These are phyloP conservation scores for Diaporthe ilicicola DNA, from an alignment of 2,329 filamentous ascomycete genomes.

Conservation along the genomic window DNA sequence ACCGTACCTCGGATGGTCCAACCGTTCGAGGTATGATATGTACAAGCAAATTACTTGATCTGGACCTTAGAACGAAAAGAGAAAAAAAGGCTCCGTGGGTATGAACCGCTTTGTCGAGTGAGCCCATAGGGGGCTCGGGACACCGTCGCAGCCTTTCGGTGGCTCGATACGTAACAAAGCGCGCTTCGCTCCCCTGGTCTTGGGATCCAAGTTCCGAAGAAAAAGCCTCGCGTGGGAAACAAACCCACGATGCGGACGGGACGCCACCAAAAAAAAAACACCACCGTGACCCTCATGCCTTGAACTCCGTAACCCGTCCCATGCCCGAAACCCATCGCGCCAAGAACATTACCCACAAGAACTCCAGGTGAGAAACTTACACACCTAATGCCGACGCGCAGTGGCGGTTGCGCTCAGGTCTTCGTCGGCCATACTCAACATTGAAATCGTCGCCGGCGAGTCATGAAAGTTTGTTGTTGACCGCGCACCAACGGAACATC, in stretches of 20 bases:
- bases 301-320: neutral
- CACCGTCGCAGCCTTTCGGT: neutral
- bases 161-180: neutral
- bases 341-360: neutral
- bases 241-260: too few relatives aligned
- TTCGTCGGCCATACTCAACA: neutral
- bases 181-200: neutral
- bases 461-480: too few relatives aligned
- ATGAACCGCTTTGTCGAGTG: neutral
- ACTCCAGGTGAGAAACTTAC: neutral
- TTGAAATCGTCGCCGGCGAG: neutral
- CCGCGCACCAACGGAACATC: too few relatives aligned
- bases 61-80: neutral
- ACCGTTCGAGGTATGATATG: neutral
- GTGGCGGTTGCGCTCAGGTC: slow-evolving; percentile 9
- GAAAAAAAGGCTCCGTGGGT: neutral
- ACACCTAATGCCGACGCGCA: neutral
- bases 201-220: too few relatives aligned
- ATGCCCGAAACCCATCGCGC: neutral
- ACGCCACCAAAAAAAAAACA: neutral
- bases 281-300: neutral
- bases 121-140: neutral
- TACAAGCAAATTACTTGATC: neutral
- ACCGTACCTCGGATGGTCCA: neutral
- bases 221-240: too few relatives aligned